Evolutionary conservation across 1,284 basidiomycete species (phyloP), one percentile per base, ranked within the genome.

Genomic region (Irpex lacteus): DNA sequence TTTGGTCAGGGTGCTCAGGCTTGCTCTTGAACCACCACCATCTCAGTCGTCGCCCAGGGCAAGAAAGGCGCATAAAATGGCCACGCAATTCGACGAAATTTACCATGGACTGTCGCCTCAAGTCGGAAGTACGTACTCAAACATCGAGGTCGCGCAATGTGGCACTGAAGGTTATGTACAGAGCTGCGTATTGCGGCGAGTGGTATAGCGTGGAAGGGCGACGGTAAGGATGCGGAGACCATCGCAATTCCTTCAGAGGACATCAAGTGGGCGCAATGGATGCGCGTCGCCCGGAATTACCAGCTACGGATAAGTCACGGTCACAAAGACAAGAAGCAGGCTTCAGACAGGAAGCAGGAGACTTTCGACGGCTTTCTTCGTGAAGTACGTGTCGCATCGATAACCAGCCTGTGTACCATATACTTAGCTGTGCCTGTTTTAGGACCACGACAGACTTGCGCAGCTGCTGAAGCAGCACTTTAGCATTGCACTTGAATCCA

Each of bases 341-440:
- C 61, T 71, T 90, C 90, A 76, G 91, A 91, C 74, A 85, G 89
- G 74, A 84, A 83, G 71, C 85, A 83, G 70, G 90, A 92, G 71
- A 91, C 85, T n/a, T 98, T 98, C 73, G 97, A 99, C 70, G 96
- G 96, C 4, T 98, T 99, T 79, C 78, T 87, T 74, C 86, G 94
- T 68, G 96, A 98, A 78, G 96, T 95, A 69, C 69, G 83, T 76
- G 60, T 66, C 44, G 36, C 13, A n/a, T 62, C 15, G 9, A 50
- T n/a, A 18, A 34, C 9, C 34, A 36, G 19, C 63, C 18, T 8
- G 8, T 60, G 11, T 57, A 61, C 1, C 52, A 49, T 38, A 44
- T 58, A 15, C 9, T 13, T 56, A 56, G 34, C 32, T 34, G 32
- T 34, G 32, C 3, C 4, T 18, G 2, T 4, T 21, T 15, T 67